phyloP scores from a whole-genome alignment of 352 stramenopile genomes.

The Globisporangium paddicum region DNA sequence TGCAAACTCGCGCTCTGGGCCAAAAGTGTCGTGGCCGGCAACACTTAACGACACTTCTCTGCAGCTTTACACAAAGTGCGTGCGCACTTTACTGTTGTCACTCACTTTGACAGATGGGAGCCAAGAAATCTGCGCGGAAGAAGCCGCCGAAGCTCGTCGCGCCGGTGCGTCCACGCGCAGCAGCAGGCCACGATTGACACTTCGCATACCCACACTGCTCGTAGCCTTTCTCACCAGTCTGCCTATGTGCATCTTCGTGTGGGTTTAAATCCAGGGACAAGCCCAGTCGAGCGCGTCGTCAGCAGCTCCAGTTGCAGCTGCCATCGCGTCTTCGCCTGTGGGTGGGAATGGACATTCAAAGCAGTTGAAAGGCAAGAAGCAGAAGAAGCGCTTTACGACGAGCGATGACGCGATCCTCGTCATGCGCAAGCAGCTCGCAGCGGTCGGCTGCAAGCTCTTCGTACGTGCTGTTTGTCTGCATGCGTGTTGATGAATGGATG shows the following conservation, averaged over 20 bases:
- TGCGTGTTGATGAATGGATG: neutral
- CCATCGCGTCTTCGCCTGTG: neutral
- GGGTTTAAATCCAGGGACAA: neutral
- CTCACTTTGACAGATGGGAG: too few relatives aligned
- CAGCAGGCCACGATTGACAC: neutral
- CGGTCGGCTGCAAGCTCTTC: slow-evolving; percentile 66
- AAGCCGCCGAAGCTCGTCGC: slow-evolving; percentile 27
- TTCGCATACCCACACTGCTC: neutral
- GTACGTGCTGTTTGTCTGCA: slow-evolving; percentile 11
- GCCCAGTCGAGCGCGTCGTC: neutral
- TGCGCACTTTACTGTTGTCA: too few relatives aligned
- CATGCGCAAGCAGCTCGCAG: slow-evolving; percentile 52
- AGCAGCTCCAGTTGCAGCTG: neutral
- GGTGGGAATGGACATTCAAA: slow-evolving; percentile 10
- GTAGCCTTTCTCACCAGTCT: neutral
- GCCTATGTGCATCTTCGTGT: neutral
- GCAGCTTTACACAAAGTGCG: too few relatives aligned
- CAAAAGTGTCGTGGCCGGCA: too few relatives aligned
- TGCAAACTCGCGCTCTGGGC: too few relatives aligned
- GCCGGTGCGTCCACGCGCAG: neutral
- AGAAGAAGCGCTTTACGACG: slow-evolving; percentile 17
- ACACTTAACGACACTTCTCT: too few relatives aligned
- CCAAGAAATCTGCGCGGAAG: slow-evolving; percentile 11
- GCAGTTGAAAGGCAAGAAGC: slow-evolving; percentile 23
- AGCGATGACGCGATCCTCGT: slow-evolving; percentile 48